Evolutionary conservation across 2,329 filamentous ascomycete species (phyloP).

Genomic region (Zelopaecilomyces penicillatus): DNA sequence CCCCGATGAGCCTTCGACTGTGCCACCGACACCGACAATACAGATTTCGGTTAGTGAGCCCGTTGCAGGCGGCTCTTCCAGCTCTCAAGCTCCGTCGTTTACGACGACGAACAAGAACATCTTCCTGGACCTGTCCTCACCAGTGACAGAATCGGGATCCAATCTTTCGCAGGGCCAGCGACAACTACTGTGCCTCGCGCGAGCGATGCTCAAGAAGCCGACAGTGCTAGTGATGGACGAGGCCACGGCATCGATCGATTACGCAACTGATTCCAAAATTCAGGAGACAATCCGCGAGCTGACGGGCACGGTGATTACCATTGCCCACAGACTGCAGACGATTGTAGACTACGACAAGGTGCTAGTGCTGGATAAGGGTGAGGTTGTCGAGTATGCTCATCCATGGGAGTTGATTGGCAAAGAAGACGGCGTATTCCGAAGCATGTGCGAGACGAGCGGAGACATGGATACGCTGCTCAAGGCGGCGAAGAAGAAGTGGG

Average conservation of each 20-base stretch:
- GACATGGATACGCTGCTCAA: slow-evolving; percentile 43
- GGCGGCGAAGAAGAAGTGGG: slow-evolving; percentile 48
- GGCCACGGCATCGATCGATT: slow-evolving; percentile 95
- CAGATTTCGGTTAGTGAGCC: slow-evolving; percentile 9
- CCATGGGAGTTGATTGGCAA: slow-evolving; percentile 73
- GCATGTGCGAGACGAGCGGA: slow-evolving; percentile 59
- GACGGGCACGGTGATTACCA: slow-evolving; percentile 88
- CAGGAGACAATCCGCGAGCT: slow-evolving; percentile 94
- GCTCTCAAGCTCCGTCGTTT: slow-evolving; percentile 22
- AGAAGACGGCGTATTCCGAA: slow-evolving; percentile 53
- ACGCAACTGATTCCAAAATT: slow-evolving; percentile 90
- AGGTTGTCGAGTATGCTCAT: slow-evolving; percentile 83
- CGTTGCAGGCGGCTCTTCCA: background rate
- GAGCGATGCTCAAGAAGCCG: slow-evolving; percentile 83
- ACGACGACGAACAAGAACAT: slow-evolving; percentile 81
- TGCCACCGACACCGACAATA: slow-evolving; percentile 17
- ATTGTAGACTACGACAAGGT: slow-evolving; percentile 99
- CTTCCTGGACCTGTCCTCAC: slow-evolving; percentile 77
- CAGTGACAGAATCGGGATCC: slow-evolving; percentile 81
- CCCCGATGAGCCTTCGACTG: slow-evolving; percentile 37
- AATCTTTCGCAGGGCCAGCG: slow-evolving; percentile 95
- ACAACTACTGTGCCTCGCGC: slow-evolving; percentile 86
- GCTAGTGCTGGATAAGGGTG: slow-evolving; percentile 81
- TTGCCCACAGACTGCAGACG: slow-evolving; percentile 89
- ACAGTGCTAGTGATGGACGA: slow-evolving; percentile 99